A percentile compares a stretch with the other conserved stretches of the same genome.
phyloP scores from a whole-genome alignment of 2,329 filamentous ascomycete genomes.

The Capronia epimyces region DNA sequence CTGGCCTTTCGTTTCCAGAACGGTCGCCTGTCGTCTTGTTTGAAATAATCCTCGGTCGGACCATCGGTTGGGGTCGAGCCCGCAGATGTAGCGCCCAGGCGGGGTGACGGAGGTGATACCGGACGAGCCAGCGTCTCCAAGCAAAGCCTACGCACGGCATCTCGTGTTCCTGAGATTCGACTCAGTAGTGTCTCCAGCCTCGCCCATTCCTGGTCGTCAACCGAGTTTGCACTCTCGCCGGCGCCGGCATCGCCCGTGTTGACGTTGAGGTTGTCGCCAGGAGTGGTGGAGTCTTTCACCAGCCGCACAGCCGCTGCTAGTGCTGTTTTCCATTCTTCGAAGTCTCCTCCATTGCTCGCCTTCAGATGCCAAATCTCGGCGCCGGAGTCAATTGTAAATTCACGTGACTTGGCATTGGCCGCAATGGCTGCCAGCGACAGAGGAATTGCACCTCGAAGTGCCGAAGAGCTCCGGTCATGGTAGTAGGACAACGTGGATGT shows the following conservation, averaged over 20 bases:
- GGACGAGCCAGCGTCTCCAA: slow-evolving; percentile 60
- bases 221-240: slow-evolving; percentile 33
- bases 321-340: slow-evolving; percentile 78
- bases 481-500: slow-evolving; percentile 96
- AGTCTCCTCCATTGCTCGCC: slow-evolving; percentile 76
- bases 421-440: slow-evolving; percentile 86
- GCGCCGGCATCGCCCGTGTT: slow-evolving; percentile 29
- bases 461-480: slow-evolving; percentile 86
- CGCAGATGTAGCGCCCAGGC: slow-evolving; percentile 15
- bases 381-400: slow-evolving; percentile 94
- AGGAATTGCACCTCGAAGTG: slow-evolving; percentile 84
- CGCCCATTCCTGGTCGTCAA: slow-evolving; percentile 79
- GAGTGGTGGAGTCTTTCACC: slow-evolving; percentile 32
- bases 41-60: slow-evolving; percentile 35
- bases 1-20: slow-evolving; percentile 93
- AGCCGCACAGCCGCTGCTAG: slow-evolving; percentile 72
- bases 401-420: slow-evolving; percentile 77
- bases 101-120: slow-evolving; percentile 31
- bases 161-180: slow-evolving; percentile 77
- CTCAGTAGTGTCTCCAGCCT: slow-evolving; percentile 81
- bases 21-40: slow-evolving; percentile 55
- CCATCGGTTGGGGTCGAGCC: slow-evolving; percentile 31
- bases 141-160: slow-evolving; percentile 79
- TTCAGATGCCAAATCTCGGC: slow-evolving; percentile 95
- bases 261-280: slow-evolving; percentile 32